Conservation (phyloP, 768 basidiomycete genomes). For the Trametes cubensis region DNA sequence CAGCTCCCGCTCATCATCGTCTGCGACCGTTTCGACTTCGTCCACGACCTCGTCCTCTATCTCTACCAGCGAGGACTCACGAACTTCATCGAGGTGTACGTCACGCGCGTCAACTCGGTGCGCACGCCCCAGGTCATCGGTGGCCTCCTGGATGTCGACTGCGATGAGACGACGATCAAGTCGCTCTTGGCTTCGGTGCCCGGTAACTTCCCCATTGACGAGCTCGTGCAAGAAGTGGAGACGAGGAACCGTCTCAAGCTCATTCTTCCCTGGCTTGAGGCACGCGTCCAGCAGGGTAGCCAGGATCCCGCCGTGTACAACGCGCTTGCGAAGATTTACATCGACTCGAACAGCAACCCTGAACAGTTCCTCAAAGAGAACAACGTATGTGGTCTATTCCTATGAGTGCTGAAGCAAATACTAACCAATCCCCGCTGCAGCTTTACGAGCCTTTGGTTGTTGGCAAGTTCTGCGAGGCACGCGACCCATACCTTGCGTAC, state of each 20-base stretch:
- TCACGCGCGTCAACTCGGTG: slow-evolving; percentile 96
- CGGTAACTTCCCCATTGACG: slow-evolving; percentile 97
- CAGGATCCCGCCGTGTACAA: slow-evolving; percentile 96
- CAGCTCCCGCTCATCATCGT: slow-evolving; percentile 99
- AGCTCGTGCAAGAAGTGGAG: slow-evolving; percentile 96
- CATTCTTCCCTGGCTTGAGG: slow-evolving; percentile 96
- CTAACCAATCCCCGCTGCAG: slow-evolving; percentile 41
- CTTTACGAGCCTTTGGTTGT: slow-evolving; percentile 96
- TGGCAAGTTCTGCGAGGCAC: slow-evolving; percentile 98
- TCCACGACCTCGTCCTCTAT: slow-evolving; percentile 97
- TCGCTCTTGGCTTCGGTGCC: slow-evolving; percentile 90
- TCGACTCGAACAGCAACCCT: slow-evolving; percentile 98
- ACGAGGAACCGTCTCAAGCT: slow-evolving; percentile 94
- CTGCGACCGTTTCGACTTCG: slow-evolving; percentile 99
- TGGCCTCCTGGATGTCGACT: slow-evolving; percentile 95
- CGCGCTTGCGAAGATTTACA: slow-evolving; percentile 97
- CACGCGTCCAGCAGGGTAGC: slow-evolving; percentile 89
- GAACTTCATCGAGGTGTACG: slow-evolving; percentile 99
- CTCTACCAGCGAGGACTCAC: slow-evolving; percentile 96
- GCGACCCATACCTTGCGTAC: slow-evolving; percentile 97
- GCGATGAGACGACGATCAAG: slow-evolving; percentile 96
- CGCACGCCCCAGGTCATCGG: slow-evolving; percentile 97
- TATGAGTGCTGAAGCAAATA: slow-evolving; percentile 9
- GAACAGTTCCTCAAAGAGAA: slow-evolving; percentile 98
- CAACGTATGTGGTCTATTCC: slow-evolving; percentile 61